phyloP scores from a whole-genome alignment of 805 yeast genomes.

The Suhomyces kilbournensis region DNA sequence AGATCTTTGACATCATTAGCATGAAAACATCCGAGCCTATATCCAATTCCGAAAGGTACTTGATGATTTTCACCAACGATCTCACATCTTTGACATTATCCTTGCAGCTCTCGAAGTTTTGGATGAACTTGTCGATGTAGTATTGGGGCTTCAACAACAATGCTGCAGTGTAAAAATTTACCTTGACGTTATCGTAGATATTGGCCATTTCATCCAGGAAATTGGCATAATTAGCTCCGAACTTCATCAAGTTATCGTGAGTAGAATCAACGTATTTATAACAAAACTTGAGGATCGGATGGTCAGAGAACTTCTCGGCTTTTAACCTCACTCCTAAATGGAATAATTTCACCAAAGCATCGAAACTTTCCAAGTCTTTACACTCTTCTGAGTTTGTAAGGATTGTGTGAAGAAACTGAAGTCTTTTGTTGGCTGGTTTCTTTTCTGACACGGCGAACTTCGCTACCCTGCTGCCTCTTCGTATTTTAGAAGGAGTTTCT shows the following conservation, averaged over 20 bases:
- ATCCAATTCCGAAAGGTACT: conserved; percentile 27
- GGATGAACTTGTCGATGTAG: conserved; percentile 23
- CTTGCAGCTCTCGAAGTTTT: conserved; percentile 19
- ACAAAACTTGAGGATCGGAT: conserved; percentile 30
- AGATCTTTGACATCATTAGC: conserved; percentile 22
- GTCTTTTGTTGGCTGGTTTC: conserved; percentile 33
- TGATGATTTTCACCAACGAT: conserved; percentile 27
- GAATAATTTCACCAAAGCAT: conserved; percentile 33
- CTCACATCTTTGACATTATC: conserved; percentile 24
- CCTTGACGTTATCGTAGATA: conserved; percentile 21
- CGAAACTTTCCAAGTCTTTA: conserved; percentile 31
- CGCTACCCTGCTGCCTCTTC: neutral
- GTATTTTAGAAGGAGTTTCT: neutral
- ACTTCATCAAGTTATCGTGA: conserved; percentile 18
- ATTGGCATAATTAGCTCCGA: neutral
- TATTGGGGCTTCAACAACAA: conserved; percentile 31
- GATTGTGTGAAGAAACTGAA: conserved; percentile 27
- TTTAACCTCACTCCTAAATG: conserved; percentile 34
- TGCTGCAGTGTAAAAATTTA: conserved; percentile 35
- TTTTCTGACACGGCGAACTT: conserved; percentile 4
- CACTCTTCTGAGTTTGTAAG: conserved; percentile 27
- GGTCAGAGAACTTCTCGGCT: conserved; percentile 13
- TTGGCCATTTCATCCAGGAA: conserved; percentile 10
- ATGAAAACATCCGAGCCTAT: conserved; percentile 18
- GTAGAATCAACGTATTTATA: conserved; percentile 30